These are phyloP conservation scores for Fusarium sublunatum DNA, from an alignment of 2,329 filamentous ascomycete species.

Conservation along the genomic window DNA sequence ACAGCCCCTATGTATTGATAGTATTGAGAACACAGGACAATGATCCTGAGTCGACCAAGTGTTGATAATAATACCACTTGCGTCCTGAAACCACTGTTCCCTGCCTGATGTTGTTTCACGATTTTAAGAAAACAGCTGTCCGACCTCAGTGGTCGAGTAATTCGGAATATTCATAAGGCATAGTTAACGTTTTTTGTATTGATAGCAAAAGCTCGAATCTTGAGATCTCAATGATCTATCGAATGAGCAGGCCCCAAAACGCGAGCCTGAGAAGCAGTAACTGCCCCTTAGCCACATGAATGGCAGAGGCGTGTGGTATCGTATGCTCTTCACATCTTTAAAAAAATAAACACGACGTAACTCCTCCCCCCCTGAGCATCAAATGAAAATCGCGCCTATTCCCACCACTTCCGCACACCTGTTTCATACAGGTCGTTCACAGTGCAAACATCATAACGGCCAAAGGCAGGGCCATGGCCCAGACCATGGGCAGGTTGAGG, in stretches of 20 bases:
- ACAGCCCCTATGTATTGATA: not conserved
- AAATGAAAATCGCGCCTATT: conserved; percentile 25
- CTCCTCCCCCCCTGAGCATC: conserved; percentile 15
- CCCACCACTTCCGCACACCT: not conserved
- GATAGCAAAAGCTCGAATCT: conserved; percentile 23
- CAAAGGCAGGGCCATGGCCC: conserved; percentile 51
- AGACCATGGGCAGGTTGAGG: conserved; percentile 48
- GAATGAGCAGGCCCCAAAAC: conserved; percentile 19
- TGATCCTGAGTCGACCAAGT: not conserved
- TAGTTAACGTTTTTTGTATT: conserved; percentile 27
- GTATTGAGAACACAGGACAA: not conserved
- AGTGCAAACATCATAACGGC: conserved; percentile 52
- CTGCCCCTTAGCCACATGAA: conserved; percentile 7
- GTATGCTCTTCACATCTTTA: conserved; percentile 35
- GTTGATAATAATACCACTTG: conserved; percentile 1
- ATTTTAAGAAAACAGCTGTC: not conserved
- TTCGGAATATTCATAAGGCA: not conserved
- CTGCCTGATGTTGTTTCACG: not conserved
- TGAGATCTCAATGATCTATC: conserved; percentile 10
- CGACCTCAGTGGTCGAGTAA: not conserved
- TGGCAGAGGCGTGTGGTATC: conserved; percentile 28
- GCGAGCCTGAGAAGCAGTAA: conserved; percentile 27
- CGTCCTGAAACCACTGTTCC: not conserved
- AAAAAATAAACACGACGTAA: conserved; percentile 27
- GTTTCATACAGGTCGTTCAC: conserved; percentile 16